Percentiles rank a stretch among this genome's conserved stretches.
These are phyloP conservation scores for Auriscalpium microsporum DNA, from an alignment of 768 basidiomycete genomes.

Conservation along the genomic window DNA sequence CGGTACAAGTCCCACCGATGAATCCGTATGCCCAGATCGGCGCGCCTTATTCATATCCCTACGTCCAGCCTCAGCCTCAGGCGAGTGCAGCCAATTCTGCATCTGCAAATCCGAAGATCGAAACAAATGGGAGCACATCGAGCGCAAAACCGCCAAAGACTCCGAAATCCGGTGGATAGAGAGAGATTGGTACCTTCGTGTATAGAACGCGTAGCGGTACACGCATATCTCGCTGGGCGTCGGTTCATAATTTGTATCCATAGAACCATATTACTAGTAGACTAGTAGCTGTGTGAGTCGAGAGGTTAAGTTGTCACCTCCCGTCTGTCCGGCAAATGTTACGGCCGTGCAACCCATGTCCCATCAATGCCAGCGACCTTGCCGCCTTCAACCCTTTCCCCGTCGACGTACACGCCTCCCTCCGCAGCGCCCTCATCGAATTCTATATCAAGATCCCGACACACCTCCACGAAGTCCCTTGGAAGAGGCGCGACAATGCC, in stretches of 20 bases:
- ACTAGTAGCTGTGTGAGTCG: neutral
- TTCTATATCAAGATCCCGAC: constrained; percentile 2
- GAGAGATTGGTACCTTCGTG: neutral
- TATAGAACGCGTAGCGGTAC: neutral
- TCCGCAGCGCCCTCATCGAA: neutral
- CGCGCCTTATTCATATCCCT: constrained; percentile 13
- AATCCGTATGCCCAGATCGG: constrained; percentile 12
- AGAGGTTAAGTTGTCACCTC: no score
- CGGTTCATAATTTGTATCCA: neutral
- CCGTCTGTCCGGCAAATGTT: no score
- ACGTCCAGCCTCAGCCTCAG: neutral
- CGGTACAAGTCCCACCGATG: constrained; percentile 11
- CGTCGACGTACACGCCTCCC: constrained; percentile 10
- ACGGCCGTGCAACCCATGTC: constrained; percentile 1
- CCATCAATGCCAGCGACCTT: constrained; percentile 5
- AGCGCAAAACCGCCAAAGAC: neutral
- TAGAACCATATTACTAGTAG: neutral
- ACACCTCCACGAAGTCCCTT: constrained; percentile 7
- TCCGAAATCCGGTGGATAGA: neutral
- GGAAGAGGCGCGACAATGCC: constrained; percentile 12
- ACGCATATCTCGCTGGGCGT: neutral
- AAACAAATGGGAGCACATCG: neutral
- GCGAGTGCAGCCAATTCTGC: neutral
- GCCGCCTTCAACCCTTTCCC: neutral
- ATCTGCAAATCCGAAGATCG: neutral